Evolutionary conservation across 352 stramenopile species (phyloP).

Genomic region (Pythium myriotylum): DNA sequence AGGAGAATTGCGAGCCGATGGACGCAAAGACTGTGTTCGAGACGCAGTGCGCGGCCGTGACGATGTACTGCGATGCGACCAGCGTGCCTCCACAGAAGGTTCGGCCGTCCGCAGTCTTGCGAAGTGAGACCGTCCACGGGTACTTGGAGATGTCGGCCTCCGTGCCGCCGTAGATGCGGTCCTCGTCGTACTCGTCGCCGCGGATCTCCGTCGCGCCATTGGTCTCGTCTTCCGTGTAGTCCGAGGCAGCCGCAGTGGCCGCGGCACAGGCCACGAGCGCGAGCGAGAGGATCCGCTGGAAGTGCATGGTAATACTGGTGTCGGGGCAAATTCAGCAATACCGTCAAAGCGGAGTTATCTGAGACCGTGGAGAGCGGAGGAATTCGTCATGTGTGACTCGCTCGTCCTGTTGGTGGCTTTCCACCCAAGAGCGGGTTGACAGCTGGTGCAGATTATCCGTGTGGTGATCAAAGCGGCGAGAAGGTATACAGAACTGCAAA

Average conservation of each 20-base stretch:
- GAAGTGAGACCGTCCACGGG: slow-evolving; percentile 62
- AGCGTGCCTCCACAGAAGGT: slow-evolving; percentile 75
- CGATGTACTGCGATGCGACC: slow-evolving; percentile 60
- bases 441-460: too few species aligned
- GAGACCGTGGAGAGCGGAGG: too few species aligned
- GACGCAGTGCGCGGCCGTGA: slow-evolving; percentile 78
- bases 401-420: too few species aligned
- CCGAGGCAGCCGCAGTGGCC: slow-evolving; percentile 4
- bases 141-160: slow-evolving; percentile 53
- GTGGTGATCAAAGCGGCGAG: too few species aligned
- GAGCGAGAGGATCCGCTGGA: slow-evolving; percentile 23
- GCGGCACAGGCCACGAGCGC: slow-evolving; percentile 8
- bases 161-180: slow-evolving; percentile 59
- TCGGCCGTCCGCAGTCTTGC: slow-evolving; percentile 40
- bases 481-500: too few species aligned
- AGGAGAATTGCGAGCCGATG: slow-evolving; percentile 50
- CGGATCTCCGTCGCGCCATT: background rate
- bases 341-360: background rate
- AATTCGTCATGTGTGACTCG: too few species aligned
- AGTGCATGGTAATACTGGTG: slow-evolving; percentile 12
- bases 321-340: slow-evolving; percentile 20
- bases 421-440: too few species aligned
- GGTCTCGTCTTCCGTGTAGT: background rate
- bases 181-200: slow-evolving; percentile 1
- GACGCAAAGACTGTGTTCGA: slow-evolving; percentile 51